phyloP scores from a whole-genome alignment of 225 moss, liverwort and hornwort species.

The Bryum argenteum region DNA sequence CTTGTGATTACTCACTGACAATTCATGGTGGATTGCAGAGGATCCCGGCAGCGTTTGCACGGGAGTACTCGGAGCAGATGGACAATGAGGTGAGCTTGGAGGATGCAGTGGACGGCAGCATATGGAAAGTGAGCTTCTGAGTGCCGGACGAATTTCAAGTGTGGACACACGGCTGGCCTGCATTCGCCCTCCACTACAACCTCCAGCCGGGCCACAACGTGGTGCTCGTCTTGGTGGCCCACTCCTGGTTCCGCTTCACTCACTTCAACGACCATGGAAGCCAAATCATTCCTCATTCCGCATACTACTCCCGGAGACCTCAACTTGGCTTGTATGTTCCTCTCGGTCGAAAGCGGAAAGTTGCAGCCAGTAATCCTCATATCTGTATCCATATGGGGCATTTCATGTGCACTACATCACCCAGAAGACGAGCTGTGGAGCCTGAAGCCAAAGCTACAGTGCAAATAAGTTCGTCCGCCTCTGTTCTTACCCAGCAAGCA shows the following conservation, averaged over 20 bases:
- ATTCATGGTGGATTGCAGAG: not conserved
- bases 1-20: not conserved
- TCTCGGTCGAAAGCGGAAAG: not conserved
- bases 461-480: slow-evolving; percentile 6
- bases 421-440: not conserved
- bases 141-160: not conserved
- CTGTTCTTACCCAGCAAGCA: slow-evolving; percentile 26
- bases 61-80: not conserved
- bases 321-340: not conserved
- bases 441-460: not conserved
- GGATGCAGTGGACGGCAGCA: slow-evolving; percentile 25
- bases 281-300: slow-evolving; percentile 13
- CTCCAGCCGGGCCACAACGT: slow-evolving; percentile 13
- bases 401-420: slow-evolving; percentile 16
- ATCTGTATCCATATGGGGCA: slow-evolving; percentile 18
- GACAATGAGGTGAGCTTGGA: slow-evolving; percentile 26
- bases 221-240: slow-evolving; percentile 23
- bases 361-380: not conserved
- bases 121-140: slow-evolving; percentile 19
- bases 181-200: slow-evolving; percentile 12
- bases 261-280: slow-evolving; percentile 25
- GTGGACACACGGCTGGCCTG: slow-evolving; percentile 22
- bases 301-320: not conserved
- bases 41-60: slow-evolving; percentile 10
- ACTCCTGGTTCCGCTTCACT: slow-evolving; percentile 17